phyloP scores from a whole-genome alignment of 2,329 filamentous ascomycete genomes.

The Talaromyces atroroseus region DNA sequence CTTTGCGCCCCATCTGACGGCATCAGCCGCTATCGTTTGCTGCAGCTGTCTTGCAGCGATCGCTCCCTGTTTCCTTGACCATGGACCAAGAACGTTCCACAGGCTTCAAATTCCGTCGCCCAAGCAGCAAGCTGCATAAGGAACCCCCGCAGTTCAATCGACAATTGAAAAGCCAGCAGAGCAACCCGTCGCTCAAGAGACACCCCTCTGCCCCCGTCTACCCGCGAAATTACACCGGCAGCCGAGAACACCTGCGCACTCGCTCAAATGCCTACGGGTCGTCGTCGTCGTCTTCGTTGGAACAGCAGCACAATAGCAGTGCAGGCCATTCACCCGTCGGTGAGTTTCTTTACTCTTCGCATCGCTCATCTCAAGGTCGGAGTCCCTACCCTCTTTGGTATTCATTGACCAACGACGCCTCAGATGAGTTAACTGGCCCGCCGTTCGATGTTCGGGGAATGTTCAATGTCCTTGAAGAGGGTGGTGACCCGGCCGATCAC shows the following conservation, averaged over 20 bases:
- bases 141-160: conserved; percentile 37
- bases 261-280: conserved; percentile 44
- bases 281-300: conserved; percentile 42
- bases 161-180: conserved; percentile 40
- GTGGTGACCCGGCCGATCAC: conserved; percentile 21
- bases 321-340: conserved; percentile 35
- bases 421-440: conserved; percentile 41
- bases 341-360: conserved; percentile 24
- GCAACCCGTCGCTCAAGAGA: conserved; percentile 40
- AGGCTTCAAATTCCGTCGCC: conserved; percentile 33
- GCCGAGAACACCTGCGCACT: conserved; percentile 40
- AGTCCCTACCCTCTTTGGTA: conserved; percentile 24
- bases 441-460: conserved; percentile 42
- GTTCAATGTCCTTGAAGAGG: conserved; percentile 40
- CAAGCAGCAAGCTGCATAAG: conserved; percentile 42
- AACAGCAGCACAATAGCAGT: conserved; percentile 29
- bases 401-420: conserved; percentile 31
- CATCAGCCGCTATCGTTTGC: conserved; percentile 3
- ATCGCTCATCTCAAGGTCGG: conserved; percentile 10
- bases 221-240: conserved; percentile 37
- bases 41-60: conserved; percentile 6
- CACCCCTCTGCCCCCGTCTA: conserved; percentile 44
- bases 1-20: neutral
- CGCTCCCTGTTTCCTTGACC: neutral
- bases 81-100: conserved; percentile 14